Conservation (phyloP, 2,329 filamentous ascomycete genomes). For the Thielaviopsis musarum region DNA sequence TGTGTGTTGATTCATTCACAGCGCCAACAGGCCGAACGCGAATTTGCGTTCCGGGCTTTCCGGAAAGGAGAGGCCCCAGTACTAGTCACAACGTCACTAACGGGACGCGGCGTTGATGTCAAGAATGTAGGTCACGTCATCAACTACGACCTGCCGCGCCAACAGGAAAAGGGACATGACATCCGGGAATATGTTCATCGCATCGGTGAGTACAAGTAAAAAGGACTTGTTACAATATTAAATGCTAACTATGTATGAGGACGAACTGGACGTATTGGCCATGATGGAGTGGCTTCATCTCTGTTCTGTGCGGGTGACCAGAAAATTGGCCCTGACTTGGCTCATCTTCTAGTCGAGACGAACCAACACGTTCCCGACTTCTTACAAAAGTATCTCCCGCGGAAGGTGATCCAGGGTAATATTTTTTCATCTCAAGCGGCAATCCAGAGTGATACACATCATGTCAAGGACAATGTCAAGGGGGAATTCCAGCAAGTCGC, state of each 20-base stretch:
- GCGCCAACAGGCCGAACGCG: conserved; percentile 77
- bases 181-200: conserved; percentile 90
- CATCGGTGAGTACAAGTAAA: conserved; percentile 46
- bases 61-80: conserved; percentile 58
- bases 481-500: not conserved
- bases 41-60: conserved; percentile 81
- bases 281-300: conserved; percentile 69
- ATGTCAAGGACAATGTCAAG: not conserved
- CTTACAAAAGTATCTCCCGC: conserved; percentile 45
- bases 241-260: conserved; percentile 29
- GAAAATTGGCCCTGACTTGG: conserved; percentile 53
- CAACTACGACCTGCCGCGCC: conserved; percentile 74
- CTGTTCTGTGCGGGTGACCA: conserved; percentile 73
- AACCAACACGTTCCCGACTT: conserved; percentile 71
- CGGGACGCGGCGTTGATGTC: conserved; percentile 78
- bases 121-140: conserved; percentile 78
- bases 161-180: conserved; percentile 61
- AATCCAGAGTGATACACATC: not conserved
- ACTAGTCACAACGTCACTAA: conserved; percentile 70
- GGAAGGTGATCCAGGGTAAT: conserved; percentile 20
- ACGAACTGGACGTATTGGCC: conserved; percentile 85
- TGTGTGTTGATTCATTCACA: conserved; percentile 78
- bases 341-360: conserved; percentile 68
- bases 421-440: not conserved
- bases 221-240: not conserved